Conservation (phyloP, 495 filamentous ascomycete genomes). For the Lepidopterella palustris region DNA sequence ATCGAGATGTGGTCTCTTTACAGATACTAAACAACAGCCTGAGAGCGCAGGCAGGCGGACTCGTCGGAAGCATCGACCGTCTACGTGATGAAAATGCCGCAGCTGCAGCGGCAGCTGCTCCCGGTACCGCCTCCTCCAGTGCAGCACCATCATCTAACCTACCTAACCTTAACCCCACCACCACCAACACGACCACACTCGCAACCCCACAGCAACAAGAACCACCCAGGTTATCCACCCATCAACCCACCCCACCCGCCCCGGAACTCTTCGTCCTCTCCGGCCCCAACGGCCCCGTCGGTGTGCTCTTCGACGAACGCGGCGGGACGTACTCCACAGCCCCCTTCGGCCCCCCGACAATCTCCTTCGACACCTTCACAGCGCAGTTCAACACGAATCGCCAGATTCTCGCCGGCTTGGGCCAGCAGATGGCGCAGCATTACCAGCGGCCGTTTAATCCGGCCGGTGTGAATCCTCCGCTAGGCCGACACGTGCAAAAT, state of each 20-base stretch:
- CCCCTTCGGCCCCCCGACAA: slow-evolving; percentile 14
- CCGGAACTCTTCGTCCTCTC: slow-evolving; percentile 25
- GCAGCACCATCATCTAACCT: not conserved
- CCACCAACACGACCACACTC: not conserved
- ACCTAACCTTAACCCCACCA: not conserved
- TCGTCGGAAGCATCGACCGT: slow-evolving; percentile 8
- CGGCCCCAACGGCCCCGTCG: slow-evolving; percentile 25
- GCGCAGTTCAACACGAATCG: slow-evolving; percentile 24
- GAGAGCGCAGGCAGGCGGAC: slow-evolving; percentile 6
- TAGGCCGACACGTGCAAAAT: slow-evolving; percentile 12
- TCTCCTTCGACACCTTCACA: slow-evolving; percentile 22
- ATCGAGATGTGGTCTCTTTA: slow-evolving; percentile 13
- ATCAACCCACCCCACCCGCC: not conserved
- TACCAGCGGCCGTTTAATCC: slow-evolving; percentile 1
- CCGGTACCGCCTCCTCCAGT: not conserved
- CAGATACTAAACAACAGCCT: slow-evolving; percentile 10
- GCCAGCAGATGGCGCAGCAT: slow-evolving; percentile 19
- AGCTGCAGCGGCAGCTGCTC: not conserved
- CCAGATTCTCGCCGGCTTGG: slow-evolving; percentile 16
- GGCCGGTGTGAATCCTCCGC: slow-evolving; percentile 1
- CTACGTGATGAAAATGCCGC: not conserved
- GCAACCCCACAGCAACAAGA: not conserved
- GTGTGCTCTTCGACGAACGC: slow-evolving; percentile 23
- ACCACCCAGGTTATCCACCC: not conserved
- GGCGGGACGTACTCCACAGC: slow-evolving; percentile 24